Conservation (phyloP, 352 stramenopile species). For the Pythium oligandrum region DNA sequence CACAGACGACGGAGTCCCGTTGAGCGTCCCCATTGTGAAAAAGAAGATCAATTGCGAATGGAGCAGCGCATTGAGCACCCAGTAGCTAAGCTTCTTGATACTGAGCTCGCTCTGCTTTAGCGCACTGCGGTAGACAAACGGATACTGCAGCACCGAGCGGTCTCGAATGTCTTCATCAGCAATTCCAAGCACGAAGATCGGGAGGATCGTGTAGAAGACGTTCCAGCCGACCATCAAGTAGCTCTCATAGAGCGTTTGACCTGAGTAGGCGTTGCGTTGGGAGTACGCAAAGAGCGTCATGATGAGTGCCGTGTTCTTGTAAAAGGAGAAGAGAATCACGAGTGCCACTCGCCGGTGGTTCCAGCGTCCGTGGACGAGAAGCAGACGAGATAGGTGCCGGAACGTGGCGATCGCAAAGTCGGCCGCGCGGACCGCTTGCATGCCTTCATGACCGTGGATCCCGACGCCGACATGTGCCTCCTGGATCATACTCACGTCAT, state of each 20-base stretch:
- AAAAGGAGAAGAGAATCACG: constrained; percentile 87
- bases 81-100: constrained; percentile 49
- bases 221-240: constrained; percentile 94
- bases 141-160: constrained; percentile 60
- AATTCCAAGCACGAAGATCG: constrained; percentile 89
- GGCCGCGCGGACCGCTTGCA: constrained; percentile 80
- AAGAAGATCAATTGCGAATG: constrained; percentile 75
- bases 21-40: constrained; percentile 44
- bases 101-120: constrained; percentile 58
- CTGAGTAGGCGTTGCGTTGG: constrained; percentile 89
- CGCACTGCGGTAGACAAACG: constrained; percentile 76
- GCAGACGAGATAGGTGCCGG: constrained; percentile 63
- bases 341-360: constrained; percentile 76
- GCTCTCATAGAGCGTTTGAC: constrained; percentile 82
- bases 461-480: constrained; percentile 98
- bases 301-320: constrained; percentile 93
- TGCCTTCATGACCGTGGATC: constrained; percentile 97
- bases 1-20: constrained; percentile 24
- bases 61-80: constrained; percentile 69
- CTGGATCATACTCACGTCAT: constrained; percentile 99
- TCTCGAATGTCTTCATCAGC: constrained; percentile 81
- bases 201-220: constrained; percentile 92
- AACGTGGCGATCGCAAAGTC: constrained; percentile 87
- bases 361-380: constrained; percentile 82
- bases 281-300: constrained; percentile 90